Percentiles rank a stretch among this genome's conserved stretches.
These are phyloP conservation scores for Xylaria acuta DNA, from an alignment of 495 filamentous ascomycete species.

Conservation along the genomic window DNA sequence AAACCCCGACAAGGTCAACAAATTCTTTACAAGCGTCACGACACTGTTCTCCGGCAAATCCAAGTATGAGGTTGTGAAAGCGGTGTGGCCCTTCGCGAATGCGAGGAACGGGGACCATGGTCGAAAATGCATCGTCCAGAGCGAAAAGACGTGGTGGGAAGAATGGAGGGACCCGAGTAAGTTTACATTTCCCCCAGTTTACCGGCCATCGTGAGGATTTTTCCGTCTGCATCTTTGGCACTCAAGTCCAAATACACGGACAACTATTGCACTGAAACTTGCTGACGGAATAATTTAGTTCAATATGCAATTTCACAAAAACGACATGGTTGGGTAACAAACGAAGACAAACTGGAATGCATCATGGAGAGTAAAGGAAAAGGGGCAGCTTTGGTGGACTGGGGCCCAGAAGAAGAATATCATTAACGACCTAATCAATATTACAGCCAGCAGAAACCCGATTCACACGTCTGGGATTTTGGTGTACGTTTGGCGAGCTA, in stretches of 20 bases:
- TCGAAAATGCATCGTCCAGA: constrained; percentile 53
- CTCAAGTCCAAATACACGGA: neutral
- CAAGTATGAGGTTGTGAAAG: constrained; percentile 57
- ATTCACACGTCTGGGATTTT: neutral
- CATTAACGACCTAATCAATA: constrained; percentile 1
- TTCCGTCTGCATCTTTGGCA: neutral
- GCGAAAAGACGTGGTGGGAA: constrained; percentile 61
- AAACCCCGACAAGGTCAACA: constrained; percentile 53
- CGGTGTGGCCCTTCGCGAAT: constrained; percentile 56
- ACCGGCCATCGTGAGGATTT: neutral
- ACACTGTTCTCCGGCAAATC: constrained; percentile 51
- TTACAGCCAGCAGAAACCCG: neutral
- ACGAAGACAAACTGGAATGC: constrained; percentile 58
- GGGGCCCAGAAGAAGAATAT: constrained; percentile 43
- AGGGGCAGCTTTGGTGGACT: constrained; percentile 42
- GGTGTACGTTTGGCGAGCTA: neutral
- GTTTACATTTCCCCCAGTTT: neutral
- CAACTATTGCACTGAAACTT: neutral
- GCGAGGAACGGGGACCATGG: constrained; percentile 46
- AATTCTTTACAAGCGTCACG: constrained; percentile 52
- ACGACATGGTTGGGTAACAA: constrained; percentile 56
- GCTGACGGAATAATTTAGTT: constrained; percentile 15
- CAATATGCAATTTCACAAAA: constrained; percentile 51
- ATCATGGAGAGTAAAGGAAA: constrained; percentile 52
- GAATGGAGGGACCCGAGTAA: constrained; percentile 54